These are phyloP conservation scores for Suillus occidentalis DNA, from an alignment of 768 basidiomycete species.

Conservation along the genomic window DNA sequence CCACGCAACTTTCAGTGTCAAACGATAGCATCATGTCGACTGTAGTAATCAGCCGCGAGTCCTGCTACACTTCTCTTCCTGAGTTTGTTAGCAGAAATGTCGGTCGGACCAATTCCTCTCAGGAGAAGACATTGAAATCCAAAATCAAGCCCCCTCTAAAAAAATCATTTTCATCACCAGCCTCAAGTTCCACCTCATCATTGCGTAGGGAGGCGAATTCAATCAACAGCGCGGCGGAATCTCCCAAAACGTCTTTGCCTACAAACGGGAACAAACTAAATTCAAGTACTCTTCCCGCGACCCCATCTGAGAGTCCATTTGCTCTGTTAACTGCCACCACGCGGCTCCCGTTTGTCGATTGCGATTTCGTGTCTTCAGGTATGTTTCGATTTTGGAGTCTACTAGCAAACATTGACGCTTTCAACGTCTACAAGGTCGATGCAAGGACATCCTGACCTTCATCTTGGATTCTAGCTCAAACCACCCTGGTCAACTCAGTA, in stretches of 20 bases:
- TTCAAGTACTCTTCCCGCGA: background rate
- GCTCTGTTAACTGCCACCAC: background rate
- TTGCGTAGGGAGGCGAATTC: background rate
- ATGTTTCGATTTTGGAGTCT: background rate
- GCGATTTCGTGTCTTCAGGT: background rate
- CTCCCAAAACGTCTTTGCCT: background rate
- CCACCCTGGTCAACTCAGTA: background rate
- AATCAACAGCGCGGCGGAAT: background rate
- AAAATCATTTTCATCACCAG: background rate
- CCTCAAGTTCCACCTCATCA: background rate
- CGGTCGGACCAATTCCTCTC: background rate
- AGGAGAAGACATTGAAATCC: background rate
- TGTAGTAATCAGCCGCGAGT: background rate
- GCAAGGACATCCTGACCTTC: background rate
- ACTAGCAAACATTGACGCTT: background rate
- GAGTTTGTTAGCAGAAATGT: background rate
- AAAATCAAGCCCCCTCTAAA: background rate
- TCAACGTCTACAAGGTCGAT: background rate
- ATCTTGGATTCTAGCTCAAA: background rate
- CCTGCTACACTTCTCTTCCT: background rate
- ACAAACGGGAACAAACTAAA: background rate
- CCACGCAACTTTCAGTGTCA: no score
- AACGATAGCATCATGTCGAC: no score
- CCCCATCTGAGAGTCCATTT: background rate
- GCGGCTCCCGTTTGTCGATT: background rate